Evolutionary conservation across 257 asterid species (phyloP).

Genomic region (Penstemon eatonii): DNA sequence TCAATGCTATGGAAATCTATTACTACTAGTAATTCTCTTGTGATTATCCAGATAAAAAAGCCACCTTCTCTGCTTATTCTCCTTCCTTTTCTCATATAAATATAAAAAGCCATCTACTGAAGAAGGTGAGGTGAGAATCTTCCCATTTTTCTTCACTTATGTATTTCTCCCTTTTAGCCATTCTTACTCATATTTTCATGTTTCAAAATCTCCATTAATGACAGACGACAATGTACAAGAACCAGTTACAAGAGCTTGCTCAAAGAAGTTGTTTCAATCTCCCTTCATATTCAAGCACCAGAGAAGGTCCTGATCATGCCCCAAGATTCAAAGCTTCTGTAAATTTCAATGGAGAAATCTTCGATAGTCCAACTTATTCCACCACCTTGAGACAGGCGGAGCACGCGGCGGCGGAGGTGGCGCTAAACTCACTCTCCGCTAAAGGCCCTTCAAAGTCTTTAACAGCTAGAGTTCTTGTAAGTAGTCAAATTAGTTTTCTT

Average conservation of each 20-base stretch:
- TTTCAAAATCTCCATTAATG: not conserved
- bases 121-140: constrained; percentile 31
- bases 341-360: constrained; percentile 48
- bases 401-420: constrained; percentile 61
- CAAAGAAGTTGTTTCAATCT: constrained; percentile 57
- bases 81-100: not conserved
- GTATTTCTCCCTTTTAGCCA: constrained; percentile 2
- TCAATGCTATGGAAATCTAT: not conserved
- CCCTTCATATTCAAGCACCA: constrained; percentile 41
- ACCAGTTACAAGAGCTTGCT: constrained; percentile 52
- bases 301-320: constrained; percentile 60
- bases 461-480: constrained; percentile 58
- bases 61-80: constrained; percentile 12
- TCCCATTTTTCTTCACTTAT: not conserved
- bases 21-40: not conserved
- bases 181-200: not conserved
- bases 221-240: constrained; percentile 45
- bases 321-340: constrained; percentile 55
- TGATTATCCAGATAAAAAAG: not conserved
- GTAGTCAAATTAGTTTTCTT: not conserved
- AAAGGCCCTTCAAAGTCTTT: constrained; percentile 50
- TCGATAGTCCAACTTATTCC: constrained; percentile 39
- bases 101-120: constrained; percentile 7
- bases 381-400: constrained; percentile 54
- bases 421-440: constrained; percentile 52